A percentile compares a stretch with the other conserved stretches of the same genome.
phyloP scores from a whole-genome alignment of 2,329 filamentous ascomycete genomes.

The Pyrenophora teres region DNA sequence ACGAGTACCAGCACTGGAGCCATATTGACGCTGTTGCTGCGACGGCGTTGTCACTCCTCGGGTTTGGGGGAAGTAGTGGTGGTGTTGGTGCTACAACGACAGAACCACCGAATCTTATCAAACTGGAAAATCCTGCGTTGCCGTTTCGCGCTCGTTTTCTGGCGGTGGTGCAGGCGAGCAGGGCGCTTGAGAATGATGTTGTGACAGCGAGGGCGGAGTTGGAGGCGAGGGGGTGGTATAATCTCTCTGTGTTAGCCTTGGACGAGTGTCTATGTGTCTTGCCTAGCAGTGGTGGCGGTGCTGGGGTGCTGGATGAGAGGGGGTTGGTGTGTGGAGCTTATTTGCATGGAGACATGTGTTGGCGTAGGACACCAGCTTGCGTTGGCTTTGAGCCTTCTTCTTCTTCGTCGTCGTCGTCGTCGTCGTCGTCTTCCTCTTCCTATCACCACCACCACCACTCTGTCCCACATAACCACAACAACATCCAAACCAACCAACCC shows the following conservation, averaged over 20 bases:
- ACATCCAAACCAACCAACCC: background rate
- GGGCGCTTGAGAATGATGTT: conserved; percentile 29
- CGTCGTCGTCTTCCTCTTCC: background rate
- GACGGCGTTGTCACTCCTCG: background rate
- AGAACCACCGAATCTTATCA: conserved; percentile 25
- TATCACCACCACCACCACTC: background rate
- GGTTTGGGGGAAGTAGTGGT: conserved; percentile 2
- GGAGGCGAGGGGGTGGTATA: conserved; percentile 14
- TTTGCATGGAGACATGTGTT: background rate
- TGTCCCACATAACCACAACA: too few relatives aligned
- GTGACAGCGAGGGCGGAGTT: conserved; percentile 26
- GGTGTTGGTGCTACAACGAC: too few relatives aligned
- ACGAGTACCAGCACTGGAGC: too few relatives aligned
- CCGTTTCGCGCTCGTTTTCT: conserved; percentile 18
- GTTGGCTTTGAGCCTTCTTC: background rate
- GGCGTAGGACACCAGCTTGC: background rate
- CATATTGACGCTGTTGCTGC: background rate
- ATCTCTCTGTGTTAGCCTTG: background rate
- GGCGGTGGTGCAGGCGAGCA: conserved; percentile 20
- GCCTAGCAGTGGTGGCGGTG: too few relatives aligned
- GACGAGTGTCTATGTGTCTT: background rate
- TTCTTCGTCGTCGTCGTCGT: background rate
- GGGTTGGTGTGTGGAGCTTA: too few relatives aligned
- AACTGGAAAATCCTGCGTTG: conserved; percentile 26
- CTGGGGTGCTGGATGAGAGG: too few relatives aligned